phyloP scores from a whole-genome alignment of 306 rosid genomes.

The Casuarina equisetifolia region DNA sequence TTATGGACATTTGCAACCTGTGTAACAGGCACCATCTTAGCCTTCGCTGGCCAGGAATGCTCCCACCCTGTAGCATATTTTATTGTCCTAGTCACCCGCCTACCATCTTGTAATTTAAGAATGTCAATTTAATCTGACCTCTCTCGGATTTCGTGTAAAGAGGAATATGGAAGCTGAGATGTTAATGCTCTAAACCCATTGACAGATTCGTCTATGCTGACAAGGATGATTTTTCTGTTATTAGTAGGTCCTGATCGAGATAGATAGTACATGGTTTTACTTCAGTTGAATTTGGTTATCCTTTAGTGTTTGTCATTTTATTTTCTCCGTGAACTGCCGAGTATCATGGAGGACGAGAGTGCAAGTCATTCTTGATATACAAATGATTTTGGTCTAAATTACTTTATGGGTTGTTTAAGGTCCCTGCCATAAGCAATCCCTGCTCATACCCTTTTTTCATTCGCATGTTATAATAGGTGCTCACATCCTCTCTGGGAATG shows the following conservation, averaged over 20 bases:
- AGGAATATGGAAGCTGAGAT: neutral
- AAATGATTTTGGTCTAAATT: neutral
- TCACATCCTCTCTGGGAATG: constrained; percentile 89
- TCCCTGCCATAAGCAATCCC: neutral
- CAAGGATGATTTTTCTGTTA: neutral
- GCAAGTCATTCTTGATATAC: neutral
- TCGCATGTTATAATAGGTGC: constrained; percentile 56
- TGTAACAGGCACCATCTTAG: neutral
- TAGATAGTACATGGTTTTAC: neutral
- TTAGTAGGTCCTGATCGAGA: neutral
- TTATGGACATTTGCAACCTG: neutral
- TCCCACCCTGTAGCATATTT: constrained; percentile 11
- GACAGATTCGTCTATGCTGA: neutral
- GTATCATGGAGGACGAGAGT: neutral
- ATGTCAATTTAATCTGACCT: neutral
- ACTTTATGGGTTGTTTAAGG: neutral
- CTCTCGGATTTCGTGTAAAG: neutral
- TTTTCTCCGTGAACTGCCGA: neutral
- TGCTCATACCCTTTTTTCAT: constrained; percentile 5
- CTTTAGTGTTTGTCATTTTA: neutral
- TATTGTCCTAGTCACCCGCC: constrained; percentile 14
- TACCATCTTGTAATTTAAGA: constrained; percentile 1
- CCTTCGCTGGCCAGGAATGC: constrained; percentile 13
- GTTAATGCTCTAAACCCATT: neutral
- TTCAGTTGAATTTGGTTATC: neutral